A percentile compares a stretch with the other conserved stretches of the same genome.
Conservation (phyloP, 768 basidiomycete species). For the Pulveroboletus sp. region DNA sequence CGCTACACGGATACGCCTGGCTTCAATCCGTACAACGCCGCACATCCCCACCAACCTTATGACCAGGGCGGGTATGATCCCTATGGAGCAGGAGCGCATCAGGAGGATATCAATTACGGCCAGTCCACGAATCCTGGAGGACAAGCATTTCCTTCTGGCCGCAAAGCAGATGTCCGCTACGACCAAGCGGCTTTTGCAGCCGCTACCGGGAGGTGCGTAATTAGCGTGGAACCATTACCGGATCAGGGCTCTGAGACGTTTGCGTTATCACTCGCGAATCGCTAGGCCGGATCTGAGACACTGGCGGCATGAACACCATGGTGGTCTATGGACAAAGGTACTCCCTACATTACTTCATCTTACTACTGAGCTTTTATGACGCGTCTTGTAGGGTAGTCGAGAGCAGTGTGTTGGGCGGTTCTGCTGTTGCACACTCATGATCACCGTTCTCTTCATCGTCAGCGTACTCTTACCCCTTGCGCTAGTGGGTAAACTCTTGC, state of each 20-base stretch:
- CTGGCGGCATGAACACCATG: slow-evolving; percentile 57
- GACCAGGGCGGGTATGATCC: slow-evolving; percentile 43
- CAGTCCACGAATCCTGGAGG: slow-evolving; percentile 12
- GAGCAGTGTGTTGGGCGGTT: slow-evolving; percentile 64
- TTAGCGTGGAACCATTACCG: neutral
- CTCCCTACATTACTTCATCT: slow-evolving; percentile 1
- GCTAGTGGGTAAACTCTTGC: slow-evolving; percentile 46
- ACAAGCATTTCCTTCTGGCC: slow-evolving; percentile 13
- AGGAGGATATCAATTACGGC: slow-evolving; percentile 35
- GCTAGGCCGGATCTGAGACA: slow-evolving; percentile 38
- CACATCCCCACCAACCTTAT: slow-evolving; percentile 50
- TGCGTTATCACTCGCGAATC: slow-evolving; percentile 13
- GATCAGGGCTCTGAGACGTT: slow-evolving; percentile 3
- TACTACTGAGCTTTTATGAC: neutral
- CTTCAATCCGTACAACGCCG: slow-evolving; percentile 46
- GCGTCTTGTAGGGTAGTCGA: slow-evolving; percentile 51
- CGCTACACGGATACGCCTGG: slow-evolving; percentile 35
- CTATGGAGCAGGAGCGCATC: slow-evolving; percentile 29
- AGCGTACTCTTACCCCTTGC: slow-evolving; percentile 65
- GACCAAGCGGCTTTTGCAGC: slow-evolving; percentile 42
- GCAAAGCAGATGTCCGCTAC: slow-evolving; percentile 37
- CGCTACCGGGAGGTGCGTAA: slow-evolving; percentile 29
- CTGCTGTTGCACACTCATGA: slow-evolving; percentile 74
- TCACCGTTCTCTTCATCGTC: slow-evolving; percentile 58
- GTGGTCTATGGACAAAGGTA: slow-evolving; percentile 70